phyloP scores from a whole-genome alignment of 352 stramenopile species.

The Globisporangium perplexum region DNA sequence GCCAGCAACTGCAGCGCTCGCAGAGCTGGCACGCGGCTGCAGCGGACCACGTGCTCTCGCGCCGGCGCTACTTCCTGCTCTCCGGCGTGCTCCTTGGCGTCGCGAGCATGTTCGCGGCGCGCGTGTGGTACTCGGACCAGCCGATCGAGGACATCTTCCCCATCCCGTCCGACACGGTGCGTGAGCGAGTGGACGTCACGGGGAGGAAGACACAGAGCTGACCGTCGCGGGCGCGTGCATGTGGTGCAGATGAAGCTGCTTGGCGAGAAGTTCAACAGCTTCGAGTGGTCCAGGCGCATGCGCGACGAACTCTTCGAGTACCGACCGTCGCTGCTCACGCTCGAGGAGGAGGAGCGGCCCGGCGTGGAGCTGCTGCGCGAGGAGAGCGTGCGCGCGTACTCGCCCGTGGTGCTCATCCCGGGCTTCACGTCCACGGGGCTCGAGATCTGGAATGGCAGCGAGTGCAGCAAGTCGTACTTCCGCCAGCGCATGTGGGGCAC shows the following conservation, averaged over 20 bases:
- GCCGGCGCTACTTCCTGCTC: slow-evolving; percentile 70
- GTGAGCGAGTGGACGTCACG: background rate
- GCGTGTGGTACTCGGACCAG: slow-evolving; percentile 44
- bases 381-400: slow-evolving; percentile 49
- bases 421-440: slow-evolving; percentile 93
- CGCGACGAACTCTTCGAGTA: slow-evolving; percentile 71
- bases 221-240: background rate
- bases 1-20: slow-evolving; percentile 22
- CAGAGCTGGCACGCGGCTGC: slow-evolving; percentile 52
- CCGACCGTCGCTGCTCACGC: slow-evolving; percentile 27
- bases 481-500: slow-evolving; percentile 92
- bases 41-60: slow-evolving; percentile 48
- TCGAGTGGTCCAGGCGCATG: slow-evolving; percentile 65
- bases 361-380: slow-evolving; percentile 39
- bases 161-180: slow-evolving; percentile 25
- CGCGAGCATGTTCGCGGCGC: slow-evolving; percentile 36
- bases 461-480: slow-evolving; percentile 87
- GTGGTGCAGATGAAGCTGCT: slow-evolving; percentile 34
- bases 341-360: slow-evolving; percentile 32
- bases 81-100: slow-evolving; percentile 50
- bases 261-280: slow-evolving; percentile 51
- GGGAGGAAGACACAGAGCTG: too few species aligned
- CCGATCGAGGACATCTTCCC: slow-evolving; percentile 38
- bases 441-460: slow-evolving; percentile 91
- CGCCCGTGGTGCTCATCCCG: slow-evolving; percentile 88